Base-by-base conservation (phyloP, 2,329 filamentous ascomycete genomes). In the Alternaria sp. region DNA sequence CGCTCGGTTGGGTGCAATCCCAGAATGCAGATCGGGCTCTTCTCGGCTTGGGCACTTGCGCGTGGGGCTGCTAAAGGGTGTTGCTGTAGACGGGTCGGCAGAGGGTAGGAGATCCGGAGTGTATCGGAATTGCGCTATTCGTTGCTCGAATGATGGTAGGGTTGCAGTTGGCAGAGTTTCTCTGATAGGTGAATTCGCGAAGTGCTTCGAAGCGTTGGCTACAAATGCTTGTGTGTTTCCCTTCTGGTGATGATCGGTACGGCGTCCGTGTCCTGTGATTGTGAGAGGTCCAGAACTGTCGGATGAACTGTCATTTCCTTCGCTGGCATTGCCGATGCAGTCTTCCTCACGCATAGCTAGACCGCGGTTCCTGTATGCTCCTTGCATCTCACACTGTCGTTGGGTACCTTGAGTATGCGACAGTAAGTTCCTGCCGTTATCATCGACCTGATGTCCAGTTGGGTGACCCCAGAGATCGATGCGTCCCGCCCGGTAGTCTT, bases 401-500 rank as follows among this genome's bases (percentile, higher is more conserved):
- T 37, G 33, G 33, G 33, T 37, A 37, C 33, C 33, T 37, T 37
- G 33, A 37, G 33, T 37, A 4, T 3, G 15, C 33, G 33, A 4
- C 33, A 37, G 33, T n/a, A 37, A 37, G 33, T 37, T 4, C 7
- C 15, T 37, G 15, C 7, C 7, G 33, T 37, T 9, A 37, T 37
- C 33, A 37, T 37, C 33, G 15, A 37, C 15, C 33, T n/a, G 33
- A 37, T n/a, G 15, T 37, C 33, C 33, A n/a, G 63, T 64, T 2
- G 11, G 10, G 7, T 68, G 66, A 4, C 69, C 72, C 3, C 67
- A 21, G 20, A 67, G 68, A 25, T 75, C 71, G 20, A 74, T 70
- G n/a, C 50, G 58, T 6, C 72, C 71, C 4, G 61, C 66, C 14
- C 58, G 10, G 20, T 41, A 75, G 10, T 70, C 67, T 18, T 49